Evolutionary conservation across 345 rosid genomes (phyloP).

Genomic region (Citrus reticulata): DNA sequence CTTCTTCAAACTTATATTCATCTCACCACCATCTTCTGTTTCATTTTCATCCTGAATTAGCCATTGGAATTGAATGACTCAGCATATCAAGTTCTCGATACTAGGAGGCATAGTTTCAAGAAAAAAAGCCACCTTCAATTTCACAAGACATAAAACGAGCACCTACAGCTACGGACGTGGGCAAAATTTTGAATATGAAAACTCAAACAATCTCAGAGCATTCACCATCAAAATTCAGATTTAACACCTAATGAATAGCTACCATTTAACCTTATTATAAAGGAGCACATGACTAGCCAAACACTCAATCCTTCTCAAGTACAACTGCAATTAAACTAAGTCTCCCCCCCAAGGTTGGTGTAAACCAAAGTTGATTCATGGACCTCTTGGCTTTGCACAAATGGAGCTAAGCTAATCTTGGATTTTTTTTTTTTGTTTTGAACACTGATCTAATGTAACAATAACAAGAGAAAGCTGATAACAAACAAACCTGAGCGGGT

Average conservation of each 20-base stretch:
- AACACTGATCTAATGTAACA: neutral
- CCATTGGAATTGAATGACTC: neutral
- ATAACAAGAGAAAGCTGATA: neutral
- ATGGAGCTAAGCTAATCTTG: neutral
- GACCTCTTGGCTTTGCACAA: neutral
- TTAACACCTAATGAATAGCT: neutral
- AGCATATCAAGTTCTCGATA: neutral
- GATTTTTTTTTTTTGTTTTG: neutral
- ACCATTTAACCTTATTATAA: neutral
- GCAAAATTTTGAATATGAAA: neutral
- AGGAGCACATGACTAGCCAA: neutral
- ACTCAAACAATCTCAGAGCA: neutral
- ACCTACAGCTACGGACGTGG: neutral
- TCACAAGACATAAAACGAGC: neutral
- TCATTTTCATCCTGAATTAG: slow-evolving; percentile 28
- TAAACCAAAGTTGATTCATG: neutral
- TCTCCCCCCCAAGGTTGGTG: neutral
- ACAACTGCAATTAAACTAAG: neutral
- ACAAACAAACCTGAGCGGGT: slow-evolving; percentile 28
- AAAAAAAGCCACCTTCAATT: neutral
- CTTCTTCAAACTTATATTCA: slow-evolving; percentile 25
- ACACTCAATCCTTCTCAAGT: neutral
- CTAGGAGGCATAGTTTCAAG: neutral
- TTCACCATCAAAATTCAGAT: neutral
- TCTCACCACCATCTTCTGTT: slow-evolving; percentile 26